Evolutionary conservation across 1,284 basidiomycete species (phyloP).

Genomic region (Rhodotorula sp.): DNA sequence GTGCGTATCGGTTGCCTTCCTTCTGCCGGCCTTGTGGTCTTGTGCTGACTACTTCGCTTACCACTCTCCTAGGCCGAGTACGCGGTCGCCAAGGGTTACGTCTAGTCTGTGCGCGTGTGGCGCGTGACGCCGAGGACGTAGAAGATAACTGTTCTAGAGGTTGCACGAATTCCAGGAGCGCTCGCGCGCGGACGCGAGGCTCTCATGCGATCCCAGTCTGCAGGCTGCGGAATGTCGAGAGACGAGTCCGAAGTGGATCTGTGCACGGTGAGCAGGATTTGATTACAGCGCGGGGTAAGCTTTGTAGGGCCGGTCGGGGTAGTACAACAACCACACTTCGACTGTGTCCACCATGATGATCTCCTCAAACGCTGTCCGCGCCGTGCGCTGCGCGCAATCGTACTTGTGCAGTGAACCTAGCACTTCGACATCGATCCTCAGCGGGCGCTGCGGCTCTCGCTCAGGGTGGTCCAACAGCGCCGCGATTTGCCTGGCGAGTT

Average conservation of each 20-base stretch:
- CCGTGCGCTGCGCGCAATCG: background rate
- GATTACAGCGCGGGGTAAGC: background rate
- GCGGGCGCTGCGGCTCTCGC: background rate
- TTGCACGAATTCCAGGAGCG: no score
- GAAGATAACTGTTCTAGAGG: no score
- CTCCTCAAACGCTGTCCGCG: background rate
- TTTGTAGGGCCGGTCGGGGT: background rate
- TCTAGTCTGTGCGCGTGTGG: background rate
- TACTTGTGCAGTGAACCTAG: background rate
- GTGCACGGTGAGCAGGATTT: no score
- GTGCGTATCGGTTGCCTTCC: conserved; percentile 48
- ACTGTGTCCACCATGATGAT: background rate
- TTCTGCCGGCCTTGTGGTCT: background rate
- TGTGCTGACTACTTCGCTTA: background rate
- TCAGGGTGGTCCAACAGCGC: background rate
- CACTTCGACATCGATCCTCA: background rate
- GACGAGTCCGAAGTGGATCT: no score
- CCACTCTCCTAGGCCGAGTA: conserved; percentile 31
- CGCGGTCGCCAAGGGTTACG: conserved; percentile 39
- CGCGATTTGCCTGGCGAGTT: background rate
- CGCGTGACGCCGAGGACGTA: no score
- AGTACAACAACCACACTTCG: background rate
- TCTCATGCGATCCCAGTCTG: no score
- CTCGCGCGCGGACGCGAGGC: no score
- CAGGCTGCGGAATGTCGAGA: no score